A percentile compares a stretch with the other conserved stretches of the same genome.
Evolutionary conservation across 306 rosid genomes (phyloP).

Genomic region (Gastrolobium villosum): DNA sequence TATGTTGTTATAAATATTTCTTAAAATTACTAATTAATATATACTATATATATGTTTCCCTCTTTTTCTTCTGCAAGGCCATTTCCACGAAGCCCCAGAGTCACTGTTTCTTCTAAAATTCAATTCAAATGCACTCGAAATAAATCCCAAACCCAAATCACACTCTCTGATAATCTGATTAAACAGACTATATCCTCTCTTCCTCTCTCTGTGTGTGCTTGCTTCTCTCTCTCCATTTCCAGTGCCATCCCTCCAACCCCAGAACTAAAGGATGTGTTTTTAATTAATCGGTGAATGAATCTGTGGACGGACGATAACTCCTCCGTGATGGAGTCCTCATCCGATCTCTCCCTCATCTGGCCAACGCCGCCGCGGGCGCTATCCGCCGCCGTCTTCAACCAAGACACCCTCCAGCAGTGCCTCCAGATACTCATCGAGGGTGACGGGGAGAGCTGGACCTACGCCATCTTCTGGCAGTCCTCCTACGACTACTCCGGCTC

Average conservation of each 20-base stretch:
- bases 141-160: slow-evolving; percentile 52
- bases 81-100: slow-evolving; percentile 49
- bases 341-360: slow-evolving; percentile 86
- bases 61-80: no score
- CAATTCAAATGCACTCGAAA: slow-evolving; percentile 52
- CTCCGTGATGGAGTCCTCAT: slow-evolving; percentile 78
- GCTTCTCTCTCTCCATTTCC: neutral
- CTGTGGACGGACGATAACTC: slow-evolving; percentile 93
- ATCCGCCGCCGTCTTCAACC: slow-evolving; percentile 59
- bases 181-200: neutral
- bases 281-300: slow-evolving; percentile 66
- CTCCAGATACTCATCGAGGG: slow-evolving; percentile 88
- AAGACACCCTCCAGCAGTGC: slow-evolving; percentile 89
- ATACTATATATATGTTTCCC: no score
- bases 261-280: no score
- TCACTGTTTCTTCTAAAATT: neutral
- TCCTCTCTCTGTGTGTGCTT: no score
- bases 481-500: slow-evolving; percentile 71
- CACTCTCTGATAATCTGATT: neutral
- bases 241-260: no score
- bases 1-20: no score
- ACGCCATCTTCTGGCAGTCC: slow-evolving; percentile 97
- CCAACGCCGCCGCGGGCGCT: slow-evolving; percentile 49
- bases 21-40: no score
- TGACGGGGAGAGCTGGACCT: slow-evolving; percentile 80